Conservation (phyloP, 148 eudicot genomes). For the Vaccinium macrocarpon region DNA sequence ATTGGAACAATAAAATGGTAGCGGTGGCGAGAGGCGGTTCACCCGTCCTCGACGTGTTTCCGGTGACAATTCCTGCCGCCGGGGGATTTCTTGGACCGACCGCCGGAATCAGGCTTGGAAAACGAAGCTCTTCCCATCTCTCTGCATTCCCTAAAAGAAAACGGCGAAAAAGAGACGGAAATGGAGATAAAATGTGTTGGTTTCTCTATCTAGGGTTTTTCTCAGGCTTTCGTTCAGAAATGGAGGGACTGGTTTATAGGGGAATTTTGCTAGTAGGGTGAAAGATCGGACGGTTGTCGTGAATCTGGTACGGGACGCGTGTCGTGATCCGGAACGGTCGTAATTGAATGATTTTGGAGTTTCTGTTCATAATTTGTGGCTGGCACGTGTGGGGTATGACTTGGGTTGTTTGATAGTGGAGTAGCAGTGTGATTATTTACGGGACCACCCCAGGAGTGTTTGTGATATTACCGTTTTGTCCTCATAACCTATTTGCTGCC, state of each 20-base stretch:
- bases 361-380: background rate
- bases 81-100: slow-evolving; percentile 25
- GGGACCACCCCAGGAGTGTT: background rate
- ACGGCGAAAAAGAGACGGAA: background rate
- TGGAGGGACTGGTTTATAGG: background rate
- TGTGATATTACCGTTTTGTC: background rate
- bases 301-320: background rate
- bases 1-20: background rate
- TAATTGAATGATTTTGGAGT: background rate
- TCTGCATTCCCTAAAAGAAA: slow-evolving; percentile 50
- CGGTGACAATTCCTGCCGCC: slow-evolving; percentile 68
- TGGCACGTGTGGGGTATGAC: background rate
- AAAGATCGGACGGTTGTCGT: slow-evolving; percentile 2
- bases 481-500: no score
- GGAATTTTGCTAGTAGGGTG: background rate
- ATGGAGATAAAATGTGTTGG: background rate
- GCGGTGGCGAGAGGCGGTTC: slow-evolving; percentile 20
- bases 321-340: background rate
- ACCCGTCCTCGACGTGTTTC: slow-evolving; percentile 80
- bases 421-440: background rate
- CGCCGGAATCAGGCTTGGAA: slow-evolving; percentile 27
- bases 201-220: background rate
- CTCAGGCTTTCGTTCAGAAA: background rate
- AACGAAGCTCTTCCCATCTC: slow-evolving; percentile 47
- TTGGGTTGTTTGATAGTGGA: background rate